Percentiles rank a stretch among this genome's conserved stretches.
These are phyloP conservation scores for Debaryomycetaceae sp. DNA, from an alignment of 1,139 yeast genomes.

Conservation along the genomic window DNA sequence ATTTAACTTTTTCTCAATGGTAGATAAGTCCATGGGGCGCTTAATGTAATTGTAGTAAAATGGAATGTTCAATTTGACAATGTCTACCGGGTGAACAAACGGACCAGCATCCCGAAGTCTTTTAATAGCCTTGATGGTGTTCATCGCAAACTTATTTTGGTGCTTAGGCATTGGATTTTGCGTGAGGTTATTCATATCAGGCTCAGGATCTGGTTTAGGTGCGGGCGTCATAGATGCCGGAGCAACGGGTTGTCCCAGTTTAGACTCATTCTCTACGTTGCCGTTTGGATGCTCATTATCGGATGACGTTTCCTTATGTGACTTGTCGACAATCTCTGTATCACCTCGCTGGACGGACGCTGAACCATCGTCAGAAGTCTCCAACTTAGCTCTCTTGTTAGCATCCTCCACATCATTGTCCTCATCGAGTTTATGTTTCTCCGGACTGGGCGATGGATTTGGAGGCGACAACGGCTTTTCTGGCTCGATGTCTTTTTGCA, in stretches of 20 bases:
- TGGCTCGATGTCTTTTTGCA: conserved; percentile 15
- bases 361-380: conserved; percentile 8
- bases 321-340: not conserved
- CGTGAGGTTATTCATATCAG: conserved; percentile 68
- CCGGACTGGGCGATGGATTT: conserved; percentile 44
- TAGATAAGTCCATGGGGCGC: conserved; percentile 91
- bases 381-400: conserved; percentile 20
- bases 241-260: conserved; percentile 14
- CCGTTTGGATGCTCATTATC: conserved; percentile 8
- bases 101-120: conserved; percentile 92
- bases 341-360: not conserved
- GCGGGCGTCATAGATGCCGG: conserved; percentile 50
- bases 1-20: conserved; percentile 77
- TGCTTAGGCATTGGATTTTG: conserved; percentile 77
- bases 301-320: not conserved
- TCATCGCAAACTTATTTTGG: conserved; percentile 69
- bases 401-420: conserved; percentile 16
- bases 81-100: conserved; percentile 86
- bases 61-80: conserved; percentile 83
- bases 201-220: conserved; percentile 68
- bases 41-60: conserved; percentile 79
- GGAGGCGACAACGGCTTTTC: conserved; percentile 47
- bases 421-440: conserved; percentile 32
- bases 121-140: conserved; percentile 75
- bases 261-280: conserved; percentile 2